These are phyloP conservation scores for Tulasnella sp. DNA, from an alignment of 768 basidiomycete species.

Conservation along the genomic window DNA sequence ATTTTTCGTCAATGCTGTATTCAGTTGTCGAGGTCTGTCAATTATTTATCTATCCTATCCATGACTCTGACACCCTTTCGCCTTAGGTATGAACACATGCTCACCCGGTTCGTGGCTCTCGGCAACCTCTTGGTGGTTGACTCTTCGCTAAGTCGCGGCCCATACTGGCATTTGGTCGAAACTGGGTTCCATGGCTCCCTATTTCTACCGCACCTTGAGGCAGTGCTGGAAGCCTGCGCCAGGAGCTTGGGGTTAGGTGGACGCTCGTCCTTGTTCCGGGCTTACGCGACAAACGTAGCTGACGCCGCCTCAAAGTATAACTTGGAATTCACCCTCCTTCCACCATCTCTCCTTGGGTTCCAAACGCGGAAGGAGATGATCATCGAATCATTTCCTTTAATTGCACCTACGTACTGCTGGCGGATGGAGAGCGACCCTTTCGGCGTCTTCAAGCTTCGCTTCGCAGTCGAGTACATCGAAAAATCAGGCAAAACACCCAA, in stretches of 20 bases:
- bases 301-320: constrained; percentile 59
- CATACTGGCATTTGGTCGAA: constrained; percentile 88
- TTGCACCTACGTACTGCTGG: constrained; percentile 20
- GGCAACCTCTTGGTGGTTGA: constrained; percentile 78
- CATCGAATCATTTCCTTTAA: constrained; percentile 41
- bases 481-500: neutral
- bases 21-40: neutral
- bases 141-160: constrained; percentile 68
- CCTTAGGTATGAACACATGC: constrained; percentile 66
- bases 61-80: neutral
- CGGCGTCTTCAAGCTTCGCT: constrained; percentile 15
- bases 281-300: constrained; percentile 74
- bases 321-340: constrained; percentile 52
- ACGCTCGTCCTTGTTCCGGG: constrained; percentile 64
- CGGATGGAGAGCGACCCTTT: neutral
- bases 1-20: constrained; percentile 11
- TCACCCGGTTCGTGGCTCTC: constrained; percentile 65
- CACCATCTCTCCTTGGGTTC: constrained; percentile 75
- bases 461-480: constrained; percentile 20
- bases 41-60: neutral
- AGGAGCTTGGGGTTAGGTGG: constrained; percentile 60
- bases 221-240: constrained; percentile 60
- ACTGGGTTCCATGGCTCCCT: constrained; percentile 40
- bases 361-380: constrained; percentile 61
- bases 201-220: constrained; percentile 42